phyloP scores from a whole-genome alignment of 2,329 filamentous ascomycete species.

The Calonectria naviculata region DNA sequence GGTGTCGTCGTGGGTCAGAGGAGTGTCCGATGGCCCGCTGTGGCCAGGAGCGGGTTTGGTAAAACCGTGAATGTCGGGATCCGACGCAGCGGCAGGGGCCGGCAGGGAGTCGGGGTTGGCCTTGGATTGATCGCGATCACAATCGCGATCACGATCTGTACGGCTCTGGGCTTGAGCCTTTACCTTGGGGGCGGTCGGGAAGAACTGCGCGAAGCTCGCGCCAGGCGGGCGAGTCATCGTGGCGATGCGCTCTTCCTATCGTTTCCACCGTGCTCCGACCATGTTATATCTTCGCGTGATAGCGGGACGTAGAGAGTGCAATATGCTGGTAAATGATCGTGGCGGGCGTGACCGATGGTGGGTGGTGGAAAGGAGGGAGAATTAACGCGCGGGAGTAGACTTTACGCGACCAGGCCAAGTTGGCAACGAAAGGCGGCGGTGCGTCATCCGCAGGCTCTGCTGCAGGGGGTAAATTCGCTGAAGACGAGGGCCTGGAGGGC shows the following conservation, averaged over 20 bases:
- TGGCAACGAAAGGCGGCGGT: constrained; percentile 33
- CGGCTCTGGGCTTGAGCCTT: constrained; percentile 55
- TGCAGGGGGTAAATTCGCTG: constrained; percentile 34
- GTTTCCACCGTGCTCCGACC: constrained; percentile 64
- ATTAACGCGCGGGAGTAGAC: constrained; percentile 37
- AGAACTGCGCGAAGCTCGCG: constrained; percentile 88
- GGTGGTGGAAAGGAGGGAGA: constrained; percentile 24
- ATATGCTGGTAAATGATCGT: constrained; percentile 4
- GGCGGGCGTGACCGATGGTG: constrained; percentile 18
- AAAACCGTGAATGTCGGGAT: constrained; percentile 38
- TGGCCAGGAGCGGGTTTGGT: constrained; percentile 31
- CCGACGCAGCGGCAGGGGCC: constrained; percentile 35
- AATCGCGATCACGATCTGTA: constrained; percentile 47
- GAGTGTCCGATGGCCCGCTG: constrained; percentile 39
- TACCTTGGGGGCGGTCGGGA: constrained; percentile 79
- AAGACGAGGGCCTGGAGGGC: constrained; percentile 21
- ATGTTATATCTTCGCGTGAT: constrained; percentile 64
- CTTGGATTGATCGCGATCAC: constrained; percentile 45
- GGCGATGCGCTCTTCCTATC: constrained; percentile 62
- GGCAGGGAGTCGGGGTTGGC: constrained; percentile 36
- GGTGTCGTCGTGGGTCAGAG: constrained; percentile 61
- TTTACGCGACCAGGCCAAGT: constrained; percentile 54
- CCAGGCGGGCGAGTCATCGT: constrained; percentile 83
- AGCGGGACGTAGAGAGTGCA: constrained; percentile 23
- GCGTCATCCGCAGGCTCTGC: constrained; percentile 39